phyloP scores from a whole-genome alignment of 306 rosid species.

The Gleditsia sinensis region DNA sequence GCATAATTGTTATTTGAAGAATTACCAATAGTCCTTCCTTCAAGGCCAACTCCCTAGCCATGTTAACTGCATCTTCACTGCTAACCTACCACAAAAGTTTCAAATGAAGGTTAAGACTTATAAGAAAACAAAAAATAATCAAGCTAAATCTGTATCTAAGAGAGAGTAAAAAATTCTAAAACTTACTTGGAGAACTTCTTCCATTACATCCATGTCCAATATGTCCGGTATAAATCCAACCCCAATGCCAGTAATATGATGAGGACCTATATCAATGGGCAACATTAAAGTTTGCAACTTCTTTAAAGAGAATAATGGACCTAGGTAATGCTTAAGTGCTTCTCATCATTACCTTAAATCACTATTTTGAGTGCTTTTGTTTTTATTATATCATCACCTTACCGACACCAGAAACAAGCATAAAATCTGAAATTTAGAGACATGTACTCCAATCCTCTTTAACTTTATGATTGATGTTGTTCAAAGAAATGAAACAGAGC shows the following conservation, averaged over 20 bases:
- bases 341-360: no score
- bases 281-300: background rate
- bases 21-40: constrained; percentile 65
- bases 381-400: no score
- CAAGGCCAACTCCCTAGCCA: constrained; percentile 64
- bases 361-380: no score
- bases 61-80: constrained; percentile 60
- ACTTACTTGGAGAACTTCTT: constrained; percentile 60
- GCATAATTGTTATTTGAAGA: background rate
- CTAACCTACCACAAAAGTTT: constrained; percentile 42
- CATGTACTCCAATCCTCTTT: no score
- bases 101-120: constrained; percentile 1
- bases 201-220: constrained; percentile 68
- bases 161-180: background rate
- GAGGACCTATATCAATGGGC: constrained; percentile 51
- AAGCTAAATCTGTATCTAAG: background rate
- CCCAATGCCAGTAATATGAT: constrained; percentile 61
- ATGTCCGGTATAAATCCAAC: constrained; percentile 70
- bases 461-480: no score
- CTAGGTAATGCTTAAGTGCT: no score
- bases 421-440: no score
- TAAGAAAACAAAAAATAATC: background rate
- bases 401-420: no score
- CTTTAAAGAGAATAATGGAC: no score
- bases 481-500: no score